These are phyloP conservation scores for Sphagnum tenellum DNA, from an alignment of 225 moss, liverwort and hornwort genomes.

Conservation along the genomic window DNA sequence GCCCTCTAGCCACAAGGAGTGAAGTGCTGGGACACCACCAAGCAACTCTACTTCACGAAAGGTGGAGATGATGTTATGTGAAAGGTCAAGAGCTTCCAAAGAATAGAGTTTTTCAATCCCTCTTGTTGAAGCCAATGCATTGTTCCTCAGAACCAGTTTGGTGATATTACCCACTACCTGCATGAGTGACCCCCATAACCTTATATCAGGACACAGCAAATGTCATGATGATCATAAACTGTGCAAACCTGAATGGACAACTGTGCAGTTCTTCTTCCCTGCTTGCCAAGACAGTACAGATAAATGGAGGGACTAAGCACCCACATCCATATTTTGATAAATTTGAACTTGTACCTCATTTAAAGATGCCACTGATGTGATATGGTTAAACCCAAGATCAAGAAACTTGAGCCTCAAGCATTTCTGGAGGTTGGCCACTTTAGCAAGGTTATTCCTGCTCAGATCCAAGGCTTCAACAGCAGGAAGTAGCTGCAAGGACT, in stretches of 20 bases:
- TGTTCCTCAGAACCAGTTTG: conserved; percentile 81
- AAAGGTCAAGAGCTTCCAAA: conserved; percentile 89
- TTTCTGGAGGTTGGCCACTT: conserved; percentile 74
- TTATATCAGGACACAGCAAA: no score
- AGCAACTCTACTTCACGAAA: conserved; percentile 84
- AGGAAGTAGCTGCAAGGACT: conserved; percentile 88
- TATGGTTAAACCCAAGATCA: conserved; percentile 89
- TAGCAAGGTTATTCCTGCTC: conserved; percentile 83
- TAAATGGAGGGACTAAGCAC: no score
- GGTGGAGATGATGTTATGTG: conserved; percentile 82
- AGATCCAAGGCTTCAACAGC: conserved; percentile 78
- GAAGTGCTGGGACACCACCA: conserved; percentile 54
- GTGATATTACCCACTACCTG: conserved; percentile 64
- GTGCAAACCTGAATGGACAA: no score
- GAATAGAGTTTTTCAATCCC: conserved; percentile 74
- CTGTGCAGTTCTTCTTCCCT: no score
- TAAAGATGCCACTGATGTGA: conserved; percentile 62
- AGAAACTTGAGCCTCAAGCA: conserved; percentile 74
- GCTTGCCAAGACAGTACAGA: no score
- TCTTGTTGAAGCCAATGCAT: conserved; percentile 78
- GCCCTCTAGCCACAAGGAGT: conserved; percentile 70
- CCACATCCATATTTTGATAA: no score
- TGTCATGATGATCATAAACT: no score
- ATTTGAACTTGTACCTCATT: conserved; percentile 38
- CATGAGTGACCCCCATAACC: not conserved